Percentiles rank a stretch among this genome's conserved stretches.
These are phyloP conservation scores for Oryza glaberrima DNA, from an alignment of 176 grass and related monocot species.

Conservation along the genomic window DNA sequence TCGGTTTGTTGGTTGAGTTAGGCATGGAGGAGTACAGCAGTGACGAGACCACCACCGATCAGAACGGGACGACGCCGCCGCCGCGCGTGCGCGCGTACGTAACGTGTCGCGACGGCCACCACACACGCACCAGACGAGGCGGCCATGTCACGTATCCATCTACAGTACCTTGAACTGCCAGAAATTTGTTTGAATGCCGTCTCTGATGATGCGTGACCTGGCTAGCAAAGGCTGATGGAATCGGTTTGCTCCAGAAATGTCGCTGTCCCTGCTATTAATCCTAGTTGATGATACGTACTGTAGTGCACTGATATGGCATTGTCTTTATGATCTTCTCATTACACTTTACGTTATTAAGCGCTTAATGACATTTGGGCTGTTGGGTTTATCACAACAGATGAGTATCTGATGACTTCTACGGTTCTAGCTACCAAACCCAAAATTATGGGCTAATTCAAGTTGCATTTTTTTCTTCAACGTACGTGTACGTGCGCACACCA, in stretches of 20 bases:
- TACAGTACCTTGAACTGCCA: background rate
- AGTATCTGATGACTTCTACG: background rate
- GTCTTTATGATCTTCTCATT: background rate
- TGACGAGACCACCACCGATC: background rate
- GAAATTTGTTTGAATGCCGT: background rate
- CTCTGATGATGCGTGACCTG: background rate
- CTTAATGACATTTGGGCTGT: background rate
- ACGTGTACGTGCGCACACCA: too few relatives aligned
- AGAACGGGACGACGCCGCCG: background rate
- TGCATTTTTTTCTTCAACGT: too few relatives aligned
- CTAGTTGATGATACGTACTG: background rate
- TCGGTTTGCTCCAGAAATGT: background rate
- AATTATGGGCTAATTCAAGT: background rate
- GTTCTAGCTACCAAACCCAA: background rate
- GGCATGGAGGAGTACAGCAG: background rate
- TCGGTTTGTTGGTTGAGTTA: background rate
- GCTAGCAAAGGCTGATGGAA: background rate
- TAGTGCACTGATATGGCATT: background rate
- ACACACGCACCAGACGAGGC: background rate
- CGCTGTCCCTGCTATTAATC: background rate
- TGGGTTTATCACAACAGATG: background rate
- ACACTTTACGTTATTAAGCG: background rate
- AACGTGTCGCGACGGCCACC: too few relatives aligned
- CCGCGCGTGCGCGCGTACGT: too few relatives aligned
- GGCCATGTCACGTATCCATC: background rate